Base-by-base conservation (phyloP, 106 monocot species). In the Triglochin maritima region DNA sequence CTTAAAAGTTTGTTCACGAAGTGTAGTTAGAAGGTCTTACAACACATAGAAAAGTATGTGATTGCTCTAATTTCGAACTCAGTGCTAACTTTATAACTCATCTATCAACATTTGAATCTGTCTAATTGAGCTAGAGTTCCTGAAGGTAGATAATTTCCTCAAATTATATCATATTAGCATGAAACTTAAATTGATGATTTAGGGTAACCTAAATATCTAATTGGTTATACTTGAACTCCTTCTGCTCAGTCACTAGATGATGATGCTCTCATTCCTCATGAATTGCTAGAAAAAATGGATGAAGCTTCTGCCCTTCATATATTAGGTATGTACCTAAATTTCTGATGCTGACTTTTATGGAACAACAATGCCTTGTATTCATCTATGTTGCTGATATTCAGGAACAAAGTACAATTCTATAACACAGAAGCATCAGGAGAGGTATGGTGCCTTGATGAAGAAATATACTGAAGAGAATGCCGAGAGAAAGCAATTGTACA, bases 401-500 rank as follows among this genome's bases (percentile, higher is more conserved):
- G 66, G 66, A 8, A 66, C 66, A 17, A 66, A n/a, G 17, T 66
- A 66, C 5, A 66, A 66, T 52, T 50, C 29, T 43, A 17, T 11
- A 50, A 42, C 42, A 52, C 50, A 9, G 42, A 52, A 10, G 41
- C 53, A 52, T 12, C 16, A 66, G 12, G 66, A 41, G 12, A 15
- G 51, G 66, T 4, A 85, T 46, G 77, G 87, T 41, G 72, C 4
- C 8, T 49, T 96, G 71, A 85, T 81, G 76, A 76, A 68, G 68
- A 87, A 85, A 71, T 88, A 85, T 53, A 57, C 67, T 0, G 66
- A 71, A 6, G 87, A 90, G 17, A 78, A 79, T 50, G 48, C 74
- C 4, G 90, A 90, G 60, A 75, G 95, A 65, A 87, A 88, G 69
- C 78, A 79, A 2, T 74, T 96, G 4, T 87, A 90, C 76, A 96